These are phyloP conservation scores for Fusarium cyanostomum DNA, from an alignment of 2,329 filamentous ascomycete genomes.

Conservation along the genomic window DNA sequence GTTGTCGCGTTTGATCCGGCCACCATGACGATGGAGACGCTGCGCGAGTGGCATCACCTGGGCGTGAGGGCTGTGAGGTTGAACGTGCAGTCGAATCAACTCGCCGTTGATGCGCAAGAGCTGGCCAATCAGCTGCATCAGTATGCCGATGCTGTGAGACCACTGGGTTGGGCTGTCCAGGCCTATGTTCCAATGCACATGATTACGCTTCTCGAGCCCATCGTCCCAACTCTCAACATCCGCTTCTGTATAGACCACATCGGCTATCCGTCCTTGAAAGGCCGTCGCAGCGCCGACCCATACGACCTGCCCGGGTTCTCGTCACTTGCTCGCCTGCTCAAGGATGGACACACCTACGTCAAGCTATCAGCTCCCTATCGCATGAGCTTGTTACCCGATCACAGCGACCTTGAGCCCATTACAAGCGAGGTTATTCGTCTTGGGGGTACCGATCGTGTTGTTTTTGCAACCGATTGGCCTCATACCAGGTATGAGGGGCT, in stretches of 20 bases:
- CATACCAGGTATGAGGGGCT: slow-evolving; percentile 69
- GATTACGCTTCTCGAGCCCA: slow-evolving; percentile 57
- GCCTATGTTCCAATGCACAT: slow-evolving; percentile 64
- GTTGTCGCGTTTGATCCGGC: slow-evolving; percentile 66
- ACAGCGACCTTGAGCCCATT: slow-evolving; percentile 58
- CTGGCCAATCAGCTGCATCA: slow-evolving; percentile 54
- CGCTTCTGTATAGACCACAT: slow-evolving; percentile 69
- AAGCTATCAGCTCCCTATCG: slow-evolving; percentile 70
- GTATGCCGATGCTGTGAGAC: slow-evolving; percentile 61
- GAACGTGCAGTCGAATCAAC: slow-evolving; percentile 65
- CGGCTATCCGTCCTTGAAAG: slow-evolving; percentile 57
- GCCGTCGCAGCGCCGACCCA: slow-evolving; percentile 31
- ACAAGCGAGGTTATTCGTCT: slow-evolving; percentile 58
- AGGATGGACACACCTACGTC: slow-evolving; percentile 60
- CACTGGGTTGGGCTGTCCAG: slow-evolving; percentile 66
- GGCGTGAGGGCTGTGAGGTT: slow-evolving; percentile 68
- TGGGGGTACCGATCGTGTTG: slow-evolving; percentile 53
- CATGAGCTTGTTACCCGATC: slow-evolving; percentile 55
- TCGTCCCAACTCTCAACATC: slow-evolving; percentile 60
- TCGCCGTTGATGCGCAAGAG: slow-evolving; percentile 50
- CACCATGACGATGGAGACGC: slow-evolving; percentile 46
- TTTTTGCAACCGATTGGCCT: slow-evolving; percentile 72
- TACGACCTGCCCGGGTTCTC: slow-evolving; percentile 40
- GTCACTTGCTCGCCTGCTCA: slow-evolving; percentile 58
- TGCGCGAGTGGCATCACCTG: slow-evolving; percentile 63